Percentiles rank a stretch among this genome's conserved stretches.
phyloP scores from a whole-genome alignment of 1,284 basidiomycete genomes.

The Naganishia cerealis region DNA sequence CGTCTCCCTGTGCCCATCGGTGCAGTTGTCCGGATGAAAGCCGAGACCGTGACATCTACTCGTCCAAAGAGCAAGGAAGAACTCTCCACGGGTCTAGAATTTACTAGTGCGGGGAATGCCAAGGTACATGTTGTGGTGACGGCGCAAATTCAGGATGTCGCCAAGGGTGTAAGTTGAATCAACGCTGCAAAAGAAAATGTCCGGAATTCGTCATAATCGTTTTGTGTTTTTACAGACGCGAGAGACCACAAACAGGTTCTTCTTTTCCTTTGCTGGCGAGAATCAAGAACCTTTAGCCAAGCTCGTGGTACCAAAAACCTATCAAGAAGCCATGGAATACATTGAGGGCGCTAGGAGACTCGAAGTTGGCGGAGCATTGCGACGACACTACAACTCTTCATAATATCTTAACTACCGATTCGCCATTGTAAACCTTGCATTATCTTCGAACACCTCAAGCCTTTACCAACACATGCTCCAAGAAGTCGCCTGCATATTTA shows the following conservation, averaged over 20 bases:
- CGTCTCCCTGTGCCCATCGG: constrained; percentile 77
- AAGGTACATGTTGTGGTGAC: constrained; percentile 69
- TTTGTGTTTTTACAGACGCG: constrained; percentile 58
- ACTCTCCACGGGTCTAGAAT: constrained; percentile 34
- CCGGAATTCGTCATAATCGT: constrained; percentile 57
- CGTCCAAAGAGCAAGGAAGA: constrained; percentile 38
- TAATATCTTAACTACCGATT: not conserved
- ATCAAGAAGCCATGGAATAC: constrained; percentile 75
- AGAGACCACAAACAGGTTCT: constrained; percentile 56
- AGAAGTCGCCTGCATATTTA: constrained; percentile 11
- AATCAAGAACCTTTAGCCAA: constrained; percentile 55
- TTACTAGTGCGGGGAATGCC: constrained; percentile 37
- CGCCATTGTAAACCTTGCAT: not conserved
- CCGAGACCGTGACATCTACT: constrained; percentile 59
- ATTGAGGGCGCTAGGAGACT: constrained; percentile 68
- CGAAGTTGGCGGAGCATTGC: constrained; percentile 51
- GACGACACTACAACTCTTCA: constrained; percentile 44
- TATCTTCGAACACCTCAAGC: not conserved
- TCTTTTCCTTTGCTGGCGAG: constrained; percentile 52
- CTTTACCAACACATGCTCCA: constrained; percentile 20
- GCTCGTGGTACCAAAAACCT: constrained; percentile 63
- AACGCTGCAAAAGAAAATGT: not conserved
- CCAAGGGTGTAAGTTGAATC: constrained; percentile 62
- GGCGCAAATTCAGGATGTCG: constrained; percentile 72
- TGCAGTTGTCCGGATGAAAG: constrained; percentile 70